A percentile compares a stretch with the other conserved stretches of the same genome.
Evolutionary conservation across 1,284 basidiomycete species (phyloP).

Genomic region (Fomitopsis schrenkii): DNA sequence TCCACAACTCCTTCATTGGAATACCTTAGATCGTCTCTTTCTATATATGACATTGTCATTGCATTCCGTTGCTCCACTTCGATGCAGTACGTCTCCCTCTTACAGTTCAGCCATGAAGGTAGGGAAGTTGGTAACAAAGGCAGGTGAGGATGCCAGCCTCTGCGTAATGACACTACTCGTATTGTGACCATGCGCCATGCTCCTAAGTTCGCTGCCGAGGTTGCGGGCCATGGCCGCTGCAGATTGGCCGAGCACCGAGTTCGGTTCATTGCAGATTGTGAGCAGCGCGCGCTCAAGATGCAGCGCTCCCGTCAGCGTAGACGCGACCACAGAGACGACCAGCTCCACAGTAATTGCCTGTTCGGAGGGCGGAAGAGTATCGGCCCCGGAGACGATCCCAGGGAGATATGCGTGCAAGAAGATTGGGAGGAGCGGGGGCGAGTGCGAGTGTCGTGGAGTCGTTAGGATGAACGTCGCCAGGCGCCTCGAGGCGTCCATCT

Average conservation of each 20-base stretch:
- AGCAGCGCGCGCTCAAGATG: conserved; percentile 67
- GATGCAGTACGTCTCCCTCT: neutral
- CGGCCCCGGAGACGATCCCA: conserved; percentile 49
- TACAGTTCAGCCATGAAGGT: conserved; percentile 48
- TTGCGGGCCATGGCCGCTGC: conserved; percentile 59
- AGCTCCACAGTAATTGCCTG: conserved; percentile 56
- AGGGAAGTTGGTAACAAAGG: conserved; percentile 71
- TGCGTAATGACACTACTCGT: conserved; percentile 48
- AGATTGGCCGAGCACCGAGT: conserved; percentile 51
- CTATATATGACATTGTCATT: neutral
- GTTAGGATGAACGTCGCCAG: conserved; percentile 63
- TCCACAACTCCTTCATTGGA: neutral
- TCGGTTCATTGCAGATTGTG: conserved; percentile 44
- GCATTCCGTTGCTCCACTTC: neutral
- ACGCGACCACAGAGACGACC: conserved; percentile 56
- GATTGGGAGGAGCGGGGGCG: conserved; percentile 64
- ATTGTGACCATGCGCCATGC: conserved; percentile 45
- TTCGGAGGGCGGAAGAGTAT: conserved; percentile 38
- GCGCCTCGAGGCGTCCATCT: conserved; percentile 54
- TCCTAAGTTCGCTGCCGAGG: conserved; percentile 53
- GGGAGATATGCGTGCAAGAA: conserved; percentile 67
- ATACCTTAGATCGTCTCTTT: conserved; percentile 2
- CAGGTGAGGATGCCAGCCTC: conserved; percentile 52
- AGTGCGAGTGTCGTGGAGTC: conserved; percentile 43
- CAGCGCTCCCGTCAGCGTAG: conserved; percentile 57